Conservation (phyloP, 371 early-diverging fungal genomes). For the Saksenaea oblongispora region DNA sequence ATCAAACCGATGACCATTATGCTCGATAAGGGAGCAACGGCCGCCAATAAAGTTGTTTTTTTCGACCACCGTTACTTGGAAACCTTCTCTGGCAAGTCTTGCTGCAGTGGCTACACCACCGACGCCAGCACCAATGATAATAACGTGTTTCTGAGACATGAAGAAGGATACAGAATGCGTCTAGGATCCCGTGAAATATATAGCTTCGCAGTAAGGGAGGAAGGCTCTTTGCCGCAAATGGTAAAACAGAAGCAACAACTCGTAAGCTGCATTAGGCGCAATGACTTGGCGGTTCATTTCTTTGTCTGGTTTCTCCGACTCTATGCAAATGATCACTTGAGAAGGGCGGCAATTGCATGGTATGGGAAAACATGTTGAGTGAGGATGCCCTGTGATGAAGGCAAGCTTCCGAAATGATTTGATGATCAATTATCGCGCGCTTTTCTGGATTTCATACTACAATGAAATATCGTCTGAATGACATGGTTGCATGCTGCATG, state of each 20-base stretch:
- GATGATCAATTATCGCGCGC: background rate
- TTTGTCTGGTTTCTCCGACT: background rate
- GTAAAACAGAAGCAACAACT: background rate
- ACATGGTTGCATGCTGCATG: background rate
- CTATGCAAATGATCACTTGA: slow-evolving; percentile 4
- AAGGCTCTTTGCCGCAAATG: background rate
- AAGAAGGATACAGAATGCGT: background rate
- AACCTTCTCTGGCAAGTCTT: slow-evolving; percentile 55
- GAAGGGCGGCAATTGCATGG: background rate
- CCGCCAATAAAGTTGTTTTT: slow-evolving; percentile 64
- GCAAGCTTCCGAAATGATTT: background rate
- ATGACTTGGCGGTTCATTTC: background rate
- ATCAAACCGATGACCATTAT: slow-evolving; percentile 58
- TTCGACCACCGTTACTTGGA: slow-evolving; percentile 58
- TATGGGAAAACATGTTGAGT: background rate
- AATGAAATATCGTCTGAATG: background rate
- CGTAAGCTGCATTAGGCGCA: background rate
- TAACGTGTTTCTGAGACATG: slow-evolving; percentile 39
- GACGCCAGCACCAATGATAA: slow-evolving; percentile 58
- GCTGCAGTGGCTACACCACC: slow-evolving; percentile 67
- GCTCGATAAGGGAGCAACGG: slow-evolving; percentile 57
- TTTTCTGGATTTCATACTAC: background rate
- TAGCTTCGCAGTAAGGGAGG: background rate
- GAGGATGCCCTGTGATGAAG: background rate
- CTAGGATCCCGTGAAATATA: background rate